Percentiles rank a stretch among this genome's conserved stretches.
Evolutionary conservation across 805 yeast species (phyloP).

Genomic region (Candida awuae): DNA sequence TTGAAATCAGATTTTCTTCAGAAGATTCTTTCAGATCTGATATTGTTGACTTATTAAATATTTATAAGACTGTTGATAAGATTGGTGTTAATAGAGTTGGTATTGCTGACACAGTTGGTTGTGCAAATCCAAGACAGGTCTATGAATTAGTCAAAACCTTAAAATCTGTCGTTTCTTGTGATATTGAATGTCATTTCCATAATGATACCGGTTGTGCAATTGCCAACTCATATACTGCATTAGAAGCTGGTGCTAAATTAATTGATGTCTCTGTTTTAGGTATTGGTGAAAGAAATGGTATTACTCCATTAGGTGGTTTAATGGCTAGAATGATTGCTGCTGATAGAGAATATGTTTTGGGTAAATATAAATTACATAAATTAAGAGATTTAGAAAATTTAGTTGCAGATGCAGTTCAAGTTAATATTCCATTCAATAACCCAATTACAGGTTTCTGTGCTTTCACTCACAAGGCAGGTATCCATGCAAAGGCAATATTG

Average conservation of each 20-base stretch:
- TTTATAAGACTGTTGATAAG: constrained; percentile 92
- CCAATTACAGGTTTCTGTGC: constrained; percentile 99
- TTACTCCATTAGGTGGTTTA: constrained; percentile 93
- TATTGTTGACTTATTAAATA: constrained; percentile 88
- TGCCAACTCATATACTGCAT: constrained; percentile 96
- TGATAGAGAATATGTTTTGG: constrained; percentile 88
- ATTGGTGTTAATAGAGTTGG: constrained; percentile 98
- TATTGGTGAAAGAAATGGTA: constrained; percentile 98
- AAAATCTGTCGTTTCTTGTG: constrained; percentile 89
- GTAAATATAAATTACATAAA: constrained; percentile 92
- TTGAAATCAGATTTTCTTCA: constrained; percentile 92
- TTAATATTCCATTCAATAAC: constrained; percentile 94
- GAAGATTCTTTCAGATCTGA: constrained; percentile 98
- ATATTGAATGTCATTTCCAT: constrained; percentile 97
- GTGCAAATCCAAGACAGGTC: constrained; percentile 98
- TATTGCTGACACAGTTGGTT: constrained; percentile 98
- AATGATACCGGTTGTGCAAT: constrained; percentile 99
- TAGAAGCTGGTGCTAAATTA: constrained; percentile 94
- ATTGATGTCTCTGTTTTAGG: constrained; percentile 95
- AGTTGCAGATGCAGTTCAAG: constrained; percentile 96
- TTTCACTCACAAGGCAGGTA: constrained; percentile 98
- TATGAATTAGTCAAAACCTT: constrained; percentile 92
- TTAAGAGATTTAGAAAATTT: constrained; percentile 90
- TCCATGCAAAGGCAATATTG: constrained; percentile 96
- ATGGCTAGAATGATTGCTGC: constrained; percentile 99